Evolutionary conservation across 352 stramenopile species (phyloP), one percentile per base, ranked within the genome.

Genomic region (Globisporangium nunn): DNA sequence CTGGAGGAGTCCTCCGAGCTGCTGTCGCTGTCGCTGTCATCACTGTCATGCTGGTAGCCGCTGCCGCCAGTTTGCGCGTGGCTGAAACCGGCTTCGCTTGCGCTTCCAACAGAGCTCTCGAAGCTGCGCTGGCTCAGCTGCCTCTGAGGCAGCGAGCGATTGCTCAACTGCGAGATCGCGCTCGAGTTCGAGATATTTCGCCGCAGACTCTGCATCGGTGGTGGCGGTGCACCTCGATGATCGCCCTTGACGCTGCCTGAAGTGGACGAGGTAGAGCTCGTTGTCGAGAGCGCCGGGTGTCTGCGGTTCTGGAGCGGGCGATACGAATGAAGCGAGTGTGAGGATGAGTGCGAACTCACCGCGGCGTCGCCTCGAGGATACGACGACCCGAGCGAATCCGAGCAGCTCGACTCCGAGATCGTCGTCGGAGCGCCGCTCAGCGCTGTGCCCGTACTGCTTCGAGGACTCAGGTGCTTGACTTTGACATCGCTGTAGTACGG

Each of bases 11-110:
- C 15, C 8, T 10, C 70, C 54, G 67, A 63, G 49, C 49, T 43
- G 49, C 33, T 43, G n/a, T 57, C 52, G 3, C 58, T 56, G 6
- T 72, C 71, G 17, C 58, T 70, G 54, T 56, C 52, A 8, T 65
- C 61, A 29, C 55, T 68, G 3, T 58, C 14, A 0, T 41, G 6
- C 8, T 41, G 2, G 6, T 11, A 3, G 35, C 8, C 8, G 2
- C 8, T 11, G 8, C 35, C 35, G 10, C 35, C 35, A 41, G 35
- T 2, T 12, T 11, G 35, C 35, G 35, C 35, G 11, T 41, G 35
- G 8, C 10, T 11, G 35, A 11, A 30, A 10, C 53, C 54, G 3
- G 14, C 37, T 46, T 61, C 56, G 30, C 56, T 52, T 3, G 56
- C 49, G 50, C 56, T 61, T 40, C 39, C 49, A 12, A 35, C 47